phyloP scores from a whole-genome alignment of 2,329 filamentous ascomycete genomes.

The Fusarium staphyleae region DNA sequence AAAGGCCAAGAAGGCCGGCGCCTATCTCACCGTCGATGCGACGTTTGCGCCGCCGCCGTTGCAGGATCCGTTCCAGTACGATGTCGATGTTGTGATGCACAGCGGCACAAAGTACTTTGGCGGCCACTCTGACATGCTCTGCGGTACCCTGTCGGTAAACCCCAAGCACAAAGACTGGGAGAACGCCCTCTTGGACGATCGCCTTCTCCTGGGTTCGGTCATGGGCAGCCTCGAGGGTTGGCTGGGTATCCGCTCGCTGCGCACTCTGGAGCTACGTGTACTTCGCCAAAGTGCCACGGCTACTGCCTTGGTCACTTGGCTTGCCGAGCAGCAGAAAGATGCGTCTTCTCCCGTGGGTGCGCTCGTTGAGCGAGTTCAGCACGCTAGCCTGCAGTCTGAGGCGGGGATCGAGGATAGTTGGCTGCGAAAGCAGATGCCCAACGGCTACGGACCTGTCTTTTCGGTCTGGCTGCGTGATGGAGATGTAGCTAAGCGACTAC shows the following conservation, averaged over 20 bases:
- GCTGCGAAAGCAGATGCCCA: constrained; percentile 88
- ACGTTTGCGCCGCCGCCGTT: constrained; percentile 93
- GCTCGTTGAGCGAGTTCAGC: constrained; percentile 68
- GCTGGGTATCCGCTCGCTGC: constrained; percentile 84
- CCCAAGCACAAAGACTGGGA: constrained; percentile 64
- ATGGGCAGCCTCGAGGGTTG: constrained; percentile 92
- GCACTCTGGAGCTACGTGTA: constrained; percentile 86
- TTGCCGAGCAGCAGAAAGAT: constrained; percentile 59
- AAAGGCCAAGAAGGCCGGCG: constrained; percentile 75
- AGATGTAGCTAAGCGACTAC: constrained; percentile 70
- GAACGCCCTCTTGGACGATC: constrained; percentile 68
- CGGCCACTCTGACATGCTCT: constrained; percentile 92
- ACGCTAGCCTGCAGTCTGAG: constrained; percentile 80
- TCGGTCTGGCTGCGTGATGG: constrained; percentile 70
- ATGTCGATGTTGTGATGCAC: constrained; percentile 90
- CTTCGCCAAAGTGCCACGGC: constrained; percentile 77
- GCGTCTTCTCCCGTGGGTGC: constrained; percentile 53
- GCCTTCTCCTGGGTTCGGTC: constrained; percentile 79
- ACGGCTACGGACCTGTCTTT: constrained; percentile 90
- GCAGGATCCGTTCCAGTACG: constrained; percentile 82
- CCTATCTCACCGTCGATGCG: constrained; percentile 82
- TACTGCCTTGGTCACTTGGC: constrained; percentile 73
- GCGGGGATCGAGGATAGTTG: constrained; percentile 67
- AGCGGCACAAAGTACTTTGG: constrained; percentile 96
- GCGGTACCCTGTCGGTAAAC: constrained; percentile 77